These are phyloP conservation scores for Amoebophrya sp. DNA, from an alignment of 169 alveolate species.

Conservation along the genomic window DNA sequence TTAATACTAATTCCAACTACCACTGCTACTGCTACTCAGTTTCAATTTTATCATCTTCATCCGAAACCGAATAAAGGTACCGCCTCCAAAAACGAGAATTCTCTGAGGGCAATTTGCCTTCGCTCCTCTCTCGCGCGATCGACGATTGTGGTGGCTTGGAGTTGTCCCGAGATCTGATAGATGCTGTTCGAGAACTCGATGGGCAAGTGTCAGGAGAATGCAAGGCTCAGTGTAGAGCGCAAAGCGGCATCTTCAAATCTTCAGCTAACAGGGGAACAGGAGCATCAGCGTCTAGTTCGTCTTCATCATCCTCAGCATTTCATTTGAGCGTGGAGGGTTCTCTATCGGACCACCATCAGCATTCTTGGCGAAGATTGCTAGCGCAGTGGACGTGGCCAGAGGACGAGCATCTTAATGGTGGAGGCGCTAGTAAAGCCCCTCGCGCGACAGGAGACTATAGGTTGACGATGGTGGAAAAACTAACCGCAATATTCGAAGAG, in stretches of 20 bases:
- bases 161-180: neutral
- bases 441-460: neutral
- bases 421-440: neutral
- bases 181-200: neutral
- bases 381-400: neutral
- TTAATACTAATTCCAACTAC: too few relatives aligned
- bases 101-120: neutral
- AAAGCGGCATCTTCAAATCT: neutral
- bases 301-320: neutral
- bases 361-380: neutral
- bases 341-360: neutral
- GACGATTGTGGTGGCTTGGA: neutral
- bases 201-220: neutral
- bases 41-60: too few relatives aligned
- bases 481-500: neutral
- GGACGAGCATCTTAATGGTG: neutral
- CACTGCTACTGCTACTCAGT: too few relatives aligned
- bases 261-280: too few relatives aligned
- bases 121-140: neutral
- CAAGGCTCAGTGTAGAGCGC: neutral
- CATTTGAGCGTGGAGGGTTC: neutral
- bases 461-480: neutral
- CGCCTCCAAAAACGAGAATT: neutral
- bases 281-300: neutral
- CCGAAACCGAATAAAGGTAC: too few relatives aligned